Percentiles rank a stretch among this genome's conserved stretches.
phyloP scores from a whole-genome alignment of 495 filamentous ascomycete genomes.

The Hypoxylon crocopeplum region DNA sequence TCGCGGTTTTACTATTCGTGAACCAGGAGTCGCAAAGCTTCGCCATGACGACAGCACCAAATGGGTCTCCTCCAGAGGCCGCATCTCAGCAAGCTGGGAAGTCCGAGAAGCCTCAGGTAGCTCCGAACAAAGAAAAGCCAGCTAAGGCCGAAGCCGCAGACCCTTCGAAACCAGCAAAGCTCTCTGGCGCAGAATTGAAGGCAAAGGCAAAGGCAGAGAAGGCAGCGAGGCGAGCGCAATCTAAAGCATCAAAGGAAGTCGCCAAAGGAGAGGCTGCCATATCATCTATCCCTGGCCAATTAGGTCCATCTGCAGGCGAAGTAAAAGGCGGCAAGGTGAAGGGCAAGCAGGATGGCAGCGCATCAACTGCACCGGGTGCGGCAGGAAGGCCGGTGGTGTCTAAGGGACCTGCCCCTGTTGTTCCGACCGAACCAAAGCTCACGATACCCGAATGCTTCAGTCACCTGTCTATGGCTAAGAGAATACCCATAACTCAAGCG shows the following conservation, averaged over 20 bases:
- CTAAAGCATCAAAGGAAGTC: conserved; percentile 56
- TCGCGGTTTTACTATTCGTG: background rate
- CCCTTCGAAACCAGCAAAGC: conserved; percentile 46
- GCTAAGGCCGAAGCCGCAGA: conserved; percentile 23
- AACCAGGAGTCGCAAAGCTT: background rate
- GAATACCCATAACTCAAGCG: conserved; percentile 74
- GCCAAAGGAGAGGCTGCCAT: conserved; percentile 38
- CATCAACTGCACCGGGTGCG: conserved; percentile 37
- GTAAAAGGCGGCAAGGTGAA: conserved; percentile 51
- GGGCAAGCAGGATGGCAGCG: conserved; percentile 57
- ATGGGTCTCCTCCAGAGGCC: conserved; percentile 22
- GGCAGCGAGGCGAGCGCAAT: conserved; percentile 71
- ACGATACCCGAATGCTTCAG: conserved; percentile 76
- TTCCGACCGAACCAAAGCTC: conserved; percentile 71
- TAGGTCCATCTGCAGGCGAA: conserved; percentile 40
- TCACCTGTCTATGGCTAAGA: conserved; percentile 80
- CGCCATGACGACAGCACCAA: conserved; percentile 25
- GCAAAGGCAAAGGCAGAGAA: conserved; percentile 82
- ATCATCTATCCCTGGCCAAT: conserved; percentile 31
- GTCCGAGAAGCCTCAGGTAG: conserved; percentile 40
- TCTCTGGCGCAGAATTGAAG: conserved; percentile 74
- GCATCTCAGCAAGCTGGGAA: conserved; percentile 13
- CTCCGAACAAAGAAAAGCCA: conserved; percentile 35
- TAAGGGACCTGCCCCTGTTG: conserved; percentile 46
- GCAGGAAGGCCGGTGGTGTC: conserved; percentile 40